Percentiles rank a stretch among this genome's conserved stretches.
These are phyloP conservation scores for Rhizopogon vesiculosus DNA, from an alignment of 768 basidiomycete genomes.

Conservation along the genomic window DNA sequence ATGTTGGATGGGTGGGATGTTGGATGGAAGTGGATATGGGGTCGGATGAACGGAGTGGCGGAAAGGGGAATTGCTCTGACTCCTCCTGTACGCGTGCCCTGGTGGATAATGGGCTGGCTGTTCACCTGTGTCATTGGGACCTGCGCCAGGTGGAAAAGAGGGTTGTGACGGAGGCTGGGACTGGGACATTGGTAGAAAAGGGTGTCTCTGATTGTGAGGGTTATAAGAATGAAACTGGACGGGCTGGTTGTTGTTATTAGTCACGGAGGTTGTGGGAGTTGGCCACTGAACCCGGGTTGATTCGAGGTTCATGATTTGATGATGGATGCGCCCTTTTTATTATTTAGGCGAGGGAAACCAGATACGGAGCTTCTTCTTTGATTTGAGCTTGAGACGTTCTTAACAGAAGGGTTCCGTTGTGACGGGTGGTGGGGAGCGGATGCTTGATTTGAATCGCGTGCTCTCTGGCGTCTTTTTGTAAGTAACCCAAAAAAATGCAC, in stretches of 20 bases:
- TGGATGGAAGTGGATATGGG: conserved; percentile 32
- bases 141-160: conserved; percentile 29
- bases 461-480: conserved; percentile 14
- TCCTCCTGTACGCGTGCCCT: conserved; percentile 28
- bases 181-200: too few species aligned
- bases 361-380: conserved; percentile 20
- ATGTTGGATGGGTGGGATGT: conserved; percentile 19
- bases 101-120: conserved; percentile 30
- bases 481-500: conserved; percentile 5
- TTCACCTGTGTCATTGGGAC: conserved; percentile 28
- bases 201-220: too few species aligned
- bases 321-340: conserved; percentile 26
- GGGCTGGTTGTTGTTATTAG: background rate
- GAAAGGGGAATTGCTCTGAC: conserved; percentile 28
- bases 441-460: conserved; percentile 1
- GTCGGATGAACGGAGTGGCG: conserved; percentile 36
- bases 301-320: conserved; percentile 29
- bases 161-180: conserved; percentile 19
- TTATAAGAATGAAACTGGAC: too few species aligned
- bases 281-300: conserved; percentile 32
- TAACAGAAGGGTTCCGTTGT: conserved; percentile 15
- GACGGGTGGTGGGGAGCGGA: conserved; percentile 8
- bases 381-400: conserved; percentile 28
- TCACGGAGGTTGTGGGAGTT: conserved; percentile 19
- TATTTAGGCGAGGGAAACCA: conserved; percentile 32